These are phyloP conservation scores for Pseudoscleropodium purum DNA, from an alignment of 225 moss, liverwort and hornwort species.

Conservation along the genomic window DNA sequence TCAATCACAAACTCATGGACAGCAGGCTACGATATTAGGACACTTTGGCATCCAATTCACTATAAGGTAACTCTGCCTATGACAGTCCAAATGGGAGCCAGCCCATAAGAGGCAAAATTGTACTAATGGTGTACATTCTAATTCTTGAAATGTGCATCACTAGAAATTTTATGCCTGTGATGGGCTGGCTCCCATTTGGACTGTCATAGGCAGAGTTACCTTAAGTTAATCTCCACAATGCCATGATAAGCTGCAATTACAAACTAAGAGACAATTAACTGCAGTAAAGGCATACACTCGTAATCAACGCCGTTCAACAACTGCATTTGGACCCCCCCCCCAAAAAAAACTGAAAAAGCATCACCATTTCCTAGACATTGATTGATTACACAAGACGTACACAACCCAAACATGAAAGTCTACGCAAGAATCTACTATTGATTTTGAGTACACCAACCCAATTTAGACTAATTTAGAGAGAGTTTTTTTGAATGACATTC, in stretches of 20 bases:
- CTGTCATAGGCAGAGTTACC: too few species aligned
- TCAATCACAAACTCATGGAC: background rate
- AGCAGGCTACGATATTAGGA: background rate
- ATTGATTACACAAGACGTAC: background rate
- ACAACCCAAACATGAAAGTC: background rate
- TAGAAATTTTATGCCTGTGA: too few species aligned
- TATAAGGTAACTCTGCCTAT: too few species aligned
- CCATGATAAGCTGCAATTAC: background rate
- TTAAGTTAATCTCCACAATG: background rate
- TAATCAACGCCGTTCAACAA: background rate
- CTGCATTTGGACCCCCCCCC: background rate
- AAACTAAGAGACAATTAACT: background rate
- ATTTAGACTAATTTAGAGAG: too few species aligned
- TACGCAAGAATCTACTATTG: accelerated
- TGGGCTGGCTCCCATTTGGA: too few species aligned
- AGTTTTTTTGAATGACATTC: background rate
- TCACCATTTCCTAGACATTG: background rate
- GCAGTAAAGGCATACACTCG: accelerated
- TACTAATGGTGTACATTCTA: too few species aligned
- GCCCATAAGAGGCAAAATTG: too few species aligned
- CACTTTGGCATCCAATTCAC: background rate
- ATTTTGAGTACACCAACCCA: accelerated
- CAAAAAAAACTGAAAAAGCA: too few species aligned
- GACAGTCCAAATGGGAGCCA: too few species aligned
- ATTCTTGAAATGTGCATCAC: too few species aligned